These are phyloP conservation scores for Coniochaeta hoffmannii DNA, from an alignment of 2,329 filamentous ascomycete genomes.

Conservation along the genomic window DNA sequence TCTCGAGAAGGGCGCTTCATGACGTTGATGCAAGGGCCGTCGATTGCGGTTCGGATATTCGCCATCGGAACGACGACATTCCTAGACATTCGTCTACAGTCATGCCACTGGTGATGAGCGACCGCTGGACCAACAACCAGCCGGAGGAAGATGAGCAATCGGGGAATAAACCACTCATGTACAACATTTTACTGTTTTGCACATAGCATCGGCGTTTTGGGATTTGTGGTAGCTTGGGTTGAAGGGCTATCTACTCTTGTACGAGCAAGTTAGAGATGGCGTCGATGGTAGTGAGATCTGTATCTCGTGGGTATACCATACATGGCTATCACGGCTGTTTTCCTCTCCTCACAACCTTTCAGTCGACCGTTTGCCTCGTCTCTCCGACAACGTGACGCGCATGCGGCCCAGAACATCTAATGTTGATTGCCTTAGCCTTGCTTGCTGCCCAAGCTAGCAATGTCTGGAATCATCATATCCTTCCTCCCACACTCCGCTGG, in stretches of 20 bases:
- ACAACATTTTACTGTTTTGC: slow-evolving; percentile 5
- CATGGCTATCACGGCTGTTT: not conserved
- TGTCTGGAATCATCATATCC: too few relatives aligned
- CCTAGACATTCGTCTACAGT: not conserved
- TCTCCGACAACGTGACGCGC: not conserved
- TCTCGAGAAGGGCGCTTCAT: slow-evolving; percentile 61
- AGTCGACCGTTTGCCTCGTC: not conserved
- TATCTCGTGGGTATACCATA: not conserved
- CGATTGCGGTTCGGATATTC: not conserved
- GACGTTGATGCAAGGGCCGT: not conserved
- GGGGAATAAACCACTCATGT: not conserved
- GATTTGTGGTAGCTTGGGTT: not conserved
- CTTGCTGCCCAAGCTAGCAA: too few relatives aligned
- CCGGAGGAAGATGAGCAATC: not conserved
- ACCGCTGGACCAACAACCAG: not conserved
- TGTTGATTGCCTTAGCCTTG: too few relatives aligned
- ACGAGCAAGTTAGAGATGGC: not conserved
- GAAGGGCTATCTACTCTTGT: not conserved
- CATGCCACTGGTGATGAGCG: not conserved
- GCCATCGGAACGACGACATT: not conserved
- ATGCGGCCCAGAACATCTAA: not conserved
- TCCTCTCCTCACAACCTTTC: not conserved
- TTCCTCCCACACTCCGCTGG: too few relatives aligned
- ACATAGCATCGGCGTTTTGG: slow-evolving; percentile 16
- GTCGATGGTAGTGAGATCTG: not conserved